A percentile compares a stretch with the other conserved stretches of the same genome.
These are phyloP conservation scores for Dictyophora rubrovolvata DNA, from an alignment of 768 basidiomycete species.

Conservation along the genomic window DNA sequence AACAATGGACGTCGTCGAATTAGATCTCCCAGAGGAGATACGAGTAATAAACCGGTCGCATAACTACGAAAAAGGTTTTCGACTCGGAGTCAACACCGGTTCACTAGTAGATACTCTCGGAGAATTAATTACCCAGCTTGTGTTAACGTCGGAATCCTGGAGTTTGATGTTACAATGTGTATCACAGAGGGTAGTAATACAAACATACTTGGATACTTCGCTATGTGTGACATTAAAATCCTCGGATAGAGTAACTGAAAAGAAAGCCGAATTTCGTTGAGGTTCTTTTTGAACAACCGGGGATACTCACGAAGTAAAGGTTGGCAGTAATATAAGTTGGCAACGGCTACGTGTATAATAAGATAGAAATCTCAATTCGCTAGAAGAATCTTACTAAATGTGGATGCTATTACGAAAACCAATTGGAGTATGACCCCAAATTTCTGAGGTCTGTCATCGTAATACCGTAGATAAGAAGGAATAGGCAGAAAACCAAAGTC, in stretches of 20 bases:
- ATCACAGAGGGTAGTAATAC: neutral
- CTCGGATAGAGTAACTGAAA: conserved; percentile 18
- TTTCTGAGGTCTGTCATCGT: conserved; percentile 38
- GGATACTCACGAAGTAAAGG: conserved; percentile 54
- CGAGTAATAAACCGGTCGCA: conserved; percentile 58
- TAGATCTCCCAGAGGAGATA: conserved; percentile 78
- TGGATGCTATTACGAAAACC: conserved; percentile 55
- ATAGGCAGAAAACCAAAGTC: conserved; percentile 62
- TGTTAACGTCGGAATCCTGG: conserved; percentile 22
- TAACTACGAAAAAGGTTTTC: too few relatives aligned
- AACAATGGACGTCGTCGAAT: conserved; percentile 65
- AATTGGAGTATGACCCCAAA: conserved; percentile 45
- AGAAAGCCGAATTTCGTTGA: conserved; percentile 9
- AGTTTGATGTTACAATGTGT: neutral
- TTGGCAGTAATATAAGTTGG: conserved; percentile 81
- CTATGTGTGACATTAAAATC: conserved; percentile 13
- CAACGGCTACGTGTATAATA: conserved; percentile 23
- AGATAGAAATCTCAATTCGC: neutral
- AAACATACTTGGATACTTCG: conserved; percentile 9
- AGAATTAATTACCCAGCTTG: conserved; percentile 18
- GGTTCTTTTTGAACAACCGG: neutral
- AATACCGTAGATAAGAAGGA: conserved; percentile 42
- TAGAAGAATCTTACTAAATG: conserved; percentile 33
- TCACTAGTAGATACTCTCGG: conserved; percentile 19
- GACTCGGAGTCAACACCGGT: conserved; percentile 25